Conservation (phyloP, 352 stramenopile species). For the Globisporangium sylvaticum region DNA sequence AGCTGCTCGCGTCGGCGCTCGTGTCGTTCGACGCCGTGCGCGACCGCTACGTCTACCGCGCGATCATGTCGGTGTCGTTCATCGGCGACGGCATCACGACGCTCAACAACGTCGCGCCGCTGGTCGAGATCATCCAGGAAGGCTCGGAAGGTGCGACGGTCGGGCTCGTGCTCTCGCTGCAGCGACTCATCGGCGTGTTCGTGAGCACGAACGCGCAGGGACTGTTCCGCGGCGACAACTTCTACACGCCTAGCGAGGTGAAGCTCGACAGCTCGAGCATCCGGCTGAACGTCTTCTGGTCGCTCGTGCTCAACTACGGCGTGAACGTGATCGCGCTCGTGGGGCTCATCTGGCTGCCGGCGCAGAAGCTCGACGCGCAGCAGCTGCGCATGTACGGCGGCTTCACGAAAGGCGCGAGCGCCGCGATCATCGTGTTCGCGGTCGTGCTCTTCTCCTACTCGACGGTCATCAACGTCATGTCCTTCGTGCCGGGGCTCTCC, state of each 20-base stretch:
- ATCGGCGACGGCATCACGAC: constrained; percentile 14
- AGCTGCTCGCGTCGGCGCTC: constrained; percentile 7
- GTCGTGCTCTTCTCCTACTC: constrained; percentile 48
- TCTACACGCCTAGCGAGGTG: constrained; percentile 9
- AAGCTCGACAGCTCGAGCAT: constrained; percentile 9
- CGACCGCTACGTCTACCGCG: constrained; percentile 12
- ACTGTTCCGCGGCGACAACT: constrained; percentile 9
- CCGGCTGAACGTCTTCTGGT: constrained; percentile 12
- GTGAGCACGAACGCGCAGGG: constrained; percentile 15
- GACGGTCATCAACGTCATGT: constrained; percentile 35
- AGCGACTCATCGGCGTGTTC: constrained; percentile 14
- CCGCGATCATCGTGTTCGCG: constrained; percentile 31
- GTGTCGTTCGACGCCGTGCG: constrained; percentile 9
- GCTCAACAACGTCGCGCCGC: constrained; percentile 12
- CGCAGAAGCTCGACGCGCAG: constrained; percentile 66
- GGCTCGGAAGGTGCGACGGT: constrained; percentile 24
- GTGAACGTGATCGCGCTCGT: constrained; percentile 13
- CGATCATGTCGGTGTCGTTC: constrained; percentile 12
- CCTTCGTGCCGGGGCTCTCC: constrained; percentile 27
- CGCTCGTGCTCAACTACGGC: constrained; percentile 17
- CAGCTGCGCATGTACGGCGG: constrained; percentile 60
- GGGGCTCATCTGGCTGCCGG: constrained; percentile 28
- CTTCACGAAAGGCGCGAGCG: constrained; percentile 50
- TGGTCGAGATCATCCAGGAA: constrained; percentile 22
- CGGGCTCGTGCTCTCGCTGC: constrained; percentile 22